Conservation (phyloP, 2,329 filamentous ascomycete genomes). For the Trichophyton simii region DNA sequence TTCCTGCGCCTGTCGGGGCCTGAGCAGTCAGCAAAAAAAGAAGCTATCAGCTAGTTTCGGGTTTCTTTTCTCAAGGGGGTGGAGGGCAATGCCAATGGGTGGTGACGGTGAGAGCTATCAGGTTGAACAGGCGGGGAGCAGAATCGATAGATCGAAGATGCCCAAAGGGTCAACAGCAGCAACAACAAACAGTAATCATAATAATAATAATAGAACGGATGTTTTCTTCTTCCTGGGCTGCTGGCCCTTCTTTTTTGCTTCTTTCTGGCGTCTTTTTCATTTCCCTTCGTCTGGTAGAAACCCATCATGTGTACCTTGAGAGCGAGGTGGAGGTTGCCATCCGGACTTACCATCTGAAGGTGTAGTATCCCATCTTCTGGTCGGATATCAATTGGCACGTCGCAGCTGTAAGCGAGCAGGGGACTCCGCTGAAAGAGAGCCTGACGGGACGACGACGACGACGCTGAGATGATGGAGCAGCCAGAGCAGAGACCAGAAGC, state of each 20-base stretch:
- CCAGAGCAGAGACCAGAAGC: too few species aligned
- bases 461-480: too few species aligned
- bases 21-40: conserved; percentile 25
- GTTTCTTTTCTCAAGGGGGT: too few species aligned
- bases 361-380: background rate
- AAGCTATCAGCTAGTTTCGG: too few species aligned
- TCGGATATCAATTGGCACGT: background rate
- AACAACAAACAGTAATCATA: too few species aligned
- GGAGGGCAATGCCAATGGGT: too few species aligned
- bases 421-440: too few species aligned
- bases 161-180: too few species aligned
- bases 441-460: too few species aligned
- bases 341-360: background rate
- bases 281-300: background rate
- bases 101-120: background rate
- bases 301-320: background rate
- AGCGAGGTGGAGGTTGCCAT: background rate
- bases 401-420: background rate
- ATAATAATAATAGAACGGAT: too few species aligned
- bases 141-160: background rate
- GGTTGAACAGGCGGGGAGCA: background rate
- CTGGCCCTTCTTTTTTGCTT: background rate
- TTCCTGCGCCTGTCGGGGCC: conserved; percentile 71
- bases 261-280: background rate
- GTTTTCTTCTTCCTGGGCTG: too few species aligned